These are phyloP conservation scores for Colletotrichum limetticola DNA, from an alignment of 2,329 filamentous ascomycete species.

Conservation along the genomic window DNA sequence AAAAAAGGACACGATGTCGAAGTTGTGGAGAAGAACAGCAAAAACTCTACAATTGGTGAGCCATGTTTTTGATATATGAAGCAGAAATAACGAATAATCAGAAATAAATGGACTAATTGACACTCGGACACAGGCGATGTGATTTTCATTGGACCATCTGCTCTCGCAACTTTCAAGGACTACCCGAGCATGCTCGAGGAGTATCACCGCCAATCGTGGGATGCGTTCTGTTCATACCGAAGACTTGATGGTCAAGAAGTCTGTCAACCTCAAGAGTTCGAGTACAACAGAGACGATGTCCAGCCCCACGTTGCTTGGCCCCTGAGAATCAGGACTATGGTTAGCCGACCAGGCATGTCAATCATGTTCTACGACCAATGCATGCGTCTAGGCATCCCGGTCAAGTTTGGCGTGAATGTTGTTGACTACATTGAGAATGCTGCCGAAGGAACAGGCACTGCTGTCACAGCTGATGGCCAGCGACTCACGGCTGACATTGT, in stretches of 20 bases:
- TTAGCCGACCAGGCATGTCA: constrained; percentile 1
- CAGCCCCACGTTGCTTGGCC: constrained; percentile 6
- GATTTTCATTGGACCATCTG: not conserved
- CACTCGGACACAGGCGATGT: not conserved
- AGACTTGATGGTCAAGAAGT: not conserved
- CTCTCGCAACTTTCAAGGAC: not conserved
- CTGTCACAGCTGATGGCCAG: not conserved
- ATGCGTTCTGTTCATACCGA: constrained; percentile 5
- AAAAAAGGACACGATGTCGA: constrained; percentile 13
- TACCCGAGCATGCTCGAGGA: constrained; percentile 8
- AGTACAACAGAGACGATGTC: not conserved
- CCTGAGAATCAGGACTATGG: constrained; percentile 11
- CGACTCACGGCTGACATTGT: not conserved
- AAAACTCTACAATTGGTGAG: constrained; percentile 1
- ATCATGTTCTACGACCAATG: constrained; percentile 8
- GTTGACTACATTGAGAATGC: not conserved
- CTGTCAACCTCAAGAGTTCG: not conserved
- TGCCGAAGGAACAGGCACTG: not conserved
- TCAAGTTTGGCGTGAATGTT: not conserved
- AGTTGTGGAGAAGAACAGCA: not conserved
- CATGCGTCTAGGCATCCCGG: not conserved
- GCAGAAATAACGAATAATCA: no score
- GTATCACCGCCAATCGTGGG: constrained; percentile 5
- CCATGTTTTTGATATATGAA: no score
- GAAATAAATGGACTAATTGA: not conserved